Conservation (phyloP, 495 filamentous ascomycete genomes). For the Tuber umbilicatum region DNA sequence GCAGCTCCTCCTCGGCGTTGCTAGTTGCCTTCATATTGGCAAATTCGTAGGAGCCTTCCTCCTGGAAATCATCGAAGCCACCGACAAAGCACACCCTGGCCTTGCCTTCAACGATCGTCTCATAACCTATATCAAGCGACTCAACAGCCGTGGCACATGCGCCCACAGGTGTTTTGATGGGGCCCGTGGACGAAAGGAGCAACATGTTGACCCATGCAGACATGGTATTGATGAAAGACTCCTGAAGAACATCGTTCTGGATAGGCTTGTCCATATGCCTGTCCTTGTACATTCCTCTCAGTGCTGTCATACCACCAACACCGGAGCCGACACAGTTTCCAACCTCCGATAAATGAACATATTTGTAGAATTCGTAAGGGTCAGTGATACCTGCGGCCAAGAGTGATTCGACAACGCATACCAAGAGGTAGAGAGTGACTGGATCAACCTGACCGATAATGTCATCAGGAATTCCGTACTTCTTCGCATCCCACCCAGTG, state of each 20-base stretch:
- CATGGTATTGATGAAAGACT: slow-evolving; percentile 99
- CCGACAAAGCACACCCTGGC: slow-evolving; percentile 94
- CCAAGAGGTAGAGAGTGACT: slow-evolving; percentile 87
- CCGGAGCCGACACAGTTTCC: slow-evolving; percentile 98
- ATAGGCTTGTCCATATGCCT: slow-evolving; percentile 94
- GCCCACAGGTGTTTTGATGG: slow-evolving; percentile 97
- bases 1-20: slow-evolving; percentile 92
- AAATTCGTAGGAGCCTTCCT: slow-evolving; percentile 98
- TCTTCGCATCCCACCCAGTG: slow-evolving; percentile 91
- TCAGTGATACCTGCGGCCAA: slow-evolving; percentile 95
- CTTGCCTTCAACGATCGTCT: slow-evolving; percentile 96
- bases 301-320: slow-evolving; percentile 85
- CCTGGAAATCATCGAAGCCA: slow-evolving; percentile 98
- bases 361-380: slow-evolving; percentile 99
- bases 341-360: slow-evolving; percentile 95
- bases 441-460: slow-evolving; percentile 97
- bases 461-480: slow-evolving; percentile 93
- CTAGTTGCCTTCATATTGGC: slow-evolving; percentile 99
- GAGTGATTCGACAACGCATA: slow-evolving; percentile 84
- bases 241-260: slow-evolving; percentile 97
- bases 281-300: slow-evolving; percentile 97
- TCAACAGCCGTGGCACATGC: slow-evolving; percentile 97
- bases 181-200: slow-evolving; percentile 88
- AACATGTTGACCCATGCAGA: slow-evolving; percentile 99
- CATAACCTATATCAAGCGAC: slow-evolving; percentile 93